These are phyloP conservation scores for Hyphodiscus sp. DNA, from an alignment of 2,329 filamentous ascomycete species.

Conservation along the genomic window DNA sequence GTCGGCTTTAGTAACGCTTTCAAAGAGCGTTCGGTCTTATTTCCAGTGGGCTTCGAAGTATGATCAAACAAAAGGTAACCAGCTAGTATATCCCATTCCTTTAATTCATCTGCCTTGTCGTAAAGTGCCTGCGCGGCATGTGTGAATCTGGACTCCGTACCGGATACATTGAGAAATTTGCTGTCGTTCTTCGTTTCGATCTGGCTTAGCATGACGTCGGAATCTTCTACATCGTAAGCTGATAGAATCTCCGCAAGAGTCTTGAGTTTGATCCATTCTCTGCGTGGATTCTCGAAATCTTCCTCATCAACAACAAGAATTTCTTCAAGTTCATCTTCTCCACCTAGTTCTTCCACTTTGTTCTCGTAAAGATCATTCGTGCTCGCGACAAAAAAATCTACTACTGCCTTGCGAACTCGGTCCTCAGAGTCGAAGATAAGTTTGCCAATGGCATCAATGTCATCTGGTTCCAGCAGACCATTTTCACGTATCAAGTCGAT, in stretches of 20 bases:
- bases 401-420: conserved; percentile 80
- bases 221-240: conserved; percentile 68
- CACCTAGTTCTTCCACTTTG: conserved; percentile 78
- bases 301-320: conserved; percentile 63
- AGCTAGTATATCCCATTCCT: conserved; percentile 81
- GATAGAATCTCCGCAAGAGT: conserved; percentile 79
- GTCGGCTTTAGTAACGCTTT: conserved; percentile 24
- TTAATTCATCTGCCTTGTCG: conserved; percentile 72
- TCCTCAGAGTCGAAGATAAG: conserved; percentile 85
- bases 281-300: conserved; percentile 67
- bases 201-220: conserved; percentile 47
- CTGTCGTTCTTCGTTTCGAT: conserved; percentile 35
- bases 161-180: conserved; percentile 49
- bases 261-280: conserved; percentile 88
- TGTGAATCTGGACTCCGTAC: conserved; percentile 74
- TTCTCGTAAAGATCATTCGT: conserved; percentile 74
- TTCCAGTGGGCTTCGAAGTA: conserved; percentile 55
- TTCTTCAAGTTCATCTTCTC: conserved; percentile 70
- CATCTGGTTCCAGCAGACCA: conserved; percentile 82
- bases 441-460: conserved; percentile 82
- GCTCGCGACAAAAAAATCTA: conserved; percentile 83
- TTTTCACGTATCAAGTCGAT: conserved; percentile 76
- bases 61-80: conserved; percentile 93
- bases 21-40: conserved; percentile 55
- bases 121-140: conserved; percentile 82